phyloP scores from a whole-genome alignment of 805 yeast genomes.

The Myxozyma geophila region DNA sequence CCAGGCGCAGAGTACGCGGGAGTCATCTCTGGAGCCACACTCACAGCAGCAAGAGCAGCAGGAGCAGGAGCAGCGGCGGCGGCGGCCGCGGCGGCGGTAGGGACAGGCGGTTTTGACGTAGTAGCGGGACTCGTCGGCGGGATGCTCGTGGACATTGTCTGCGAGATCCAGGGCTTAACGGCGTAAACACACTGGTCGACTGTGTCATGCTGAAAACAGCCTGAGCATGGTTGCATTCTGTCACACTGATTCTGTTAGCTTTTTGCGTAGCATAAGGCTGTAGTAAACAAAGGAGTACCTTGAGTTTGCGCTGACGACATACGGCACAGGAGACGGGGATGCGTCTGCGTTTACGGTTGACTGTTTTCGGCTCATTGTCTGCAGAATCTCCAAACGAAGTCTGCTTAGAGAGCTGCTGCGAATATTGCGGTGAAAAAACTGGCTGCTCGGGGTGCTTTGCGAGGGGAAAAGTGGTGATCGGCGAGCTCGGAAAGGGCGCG shows the following conservation, averaged over 20 bases:
- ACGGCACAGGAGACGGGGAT: slow-evolving; percentile 36
- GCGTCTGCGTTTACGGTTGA: slow-evolving; percentile 31
- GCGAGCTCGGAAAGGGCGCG: slow-evolving; percentile 2
- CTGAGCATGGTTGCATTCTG: slow-evolving; percentile 33
- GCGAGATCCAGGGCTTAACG: slow-evolving; percentile 33
- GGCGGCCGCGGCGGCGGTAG: neutral
- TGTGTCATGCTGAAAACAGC: slow-evolving; percentile 33
- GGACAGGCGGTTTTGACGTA: neutral
- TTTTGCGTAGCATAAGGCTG: no score
- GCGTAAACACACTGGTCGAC: slow-evolving; percentile 31
- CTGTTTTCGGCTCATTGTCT: no score
- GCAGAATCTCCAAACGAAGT: no score
- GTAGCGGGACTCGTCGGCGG: neutral
- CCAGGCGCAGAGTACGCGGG: neutral
- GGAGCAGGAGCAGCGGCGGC: neutral
- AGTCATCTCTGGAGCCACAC: no score
- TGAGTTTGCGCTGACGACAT: slow-evolving; percentile 38
- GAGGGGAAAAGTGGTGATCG: neutral
- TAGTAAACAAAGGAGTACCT: slow-evolving; percentile 19
- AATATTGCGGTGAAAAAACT: neutral
- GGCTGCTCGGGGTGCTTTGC: neutral
- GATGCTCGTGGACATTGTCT: neutral
- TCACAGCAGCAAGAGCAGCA: neutral
- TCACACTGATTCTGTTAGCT: slow-evolving; percentile 22
- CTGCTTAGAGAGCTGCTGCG: neutral